phyloP scores from a whole-genome alignment of 1,284 basidiomycete species.

The Austropuccinia psidii region DNA sequence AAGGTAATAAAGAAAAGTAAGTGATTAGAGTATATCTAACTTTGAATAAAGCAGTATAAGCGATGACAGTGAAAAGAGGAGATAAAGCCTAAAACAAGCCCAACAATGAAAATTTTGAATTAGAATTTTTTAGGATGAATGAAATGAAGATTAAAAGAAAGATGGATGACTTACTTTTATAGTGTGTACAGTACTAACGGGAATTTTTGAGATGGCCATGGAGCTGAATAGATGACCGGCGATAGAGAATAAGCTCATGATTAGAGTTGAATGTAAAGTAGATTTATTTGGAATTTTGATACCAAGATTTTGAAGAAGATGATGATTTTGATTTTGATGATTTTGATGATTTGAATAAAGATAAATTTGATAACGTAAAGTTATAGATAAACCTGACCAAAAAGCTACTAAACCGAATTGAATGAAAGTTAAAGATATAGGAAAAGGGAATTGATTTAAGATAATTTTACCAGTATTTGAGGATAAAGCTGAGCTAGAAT shows the following conservation, averaged over 20 bases:
- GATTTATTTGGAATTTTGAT: slow-evolving; percentile 57
- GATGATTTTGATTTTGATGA: background rate
- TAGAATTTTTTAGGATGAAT: background rate
- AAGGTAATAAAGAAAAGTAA: slow-evolving; percentile 85
- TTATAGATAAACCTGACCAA: slow-evolving; percentile 65
- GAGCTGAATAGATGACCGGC: slow-evolving; percentile 97
- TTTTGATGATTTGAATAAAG: background rate
- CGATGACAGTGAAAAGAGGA: slow-evolving; percentile 89
- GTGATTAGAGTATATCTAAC: slow-evolving; percentile 87
- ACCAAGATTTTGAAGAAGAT: slow-evolving; percentile 31
- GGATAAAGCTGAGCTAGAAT: slow-evolving; percentile 66
- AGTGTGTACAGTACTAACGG: slow-evolving; percentile 95
- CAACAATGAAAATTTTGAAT: background rate
- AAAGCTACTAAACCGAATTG: slow-evolving; percentile 90
- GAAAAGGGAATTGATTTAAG: slow-evolving; percentile 71
- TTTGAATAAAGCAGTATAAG: slow-evolving; percentile 83
- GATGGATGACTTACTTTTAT: slow-evolving; percentile 67
- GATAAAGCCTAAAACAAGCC: slow-evolving; percentile 70
- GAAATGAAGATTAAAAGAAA: background rate
- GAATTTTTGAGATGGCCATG: slow-evolving; percentile 90
- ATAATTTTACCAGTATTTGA: slow-evolving; percentile 84
- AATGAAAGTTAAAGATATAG: slow-evolving; percentile 88
- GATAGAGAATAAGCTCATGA: slow-evolving; percentile 84
- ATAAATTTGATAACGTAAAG: slow-evolving; percentile 37
- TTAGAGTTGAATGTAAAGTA: slow-evolving; percentile 70